A percentile compares a stretch with the other conserved stretches of the same genome.
Conservation (phyloP, 2,329 filamentous ascomycete genomes). For the Aspergillus texensis region DNA sequence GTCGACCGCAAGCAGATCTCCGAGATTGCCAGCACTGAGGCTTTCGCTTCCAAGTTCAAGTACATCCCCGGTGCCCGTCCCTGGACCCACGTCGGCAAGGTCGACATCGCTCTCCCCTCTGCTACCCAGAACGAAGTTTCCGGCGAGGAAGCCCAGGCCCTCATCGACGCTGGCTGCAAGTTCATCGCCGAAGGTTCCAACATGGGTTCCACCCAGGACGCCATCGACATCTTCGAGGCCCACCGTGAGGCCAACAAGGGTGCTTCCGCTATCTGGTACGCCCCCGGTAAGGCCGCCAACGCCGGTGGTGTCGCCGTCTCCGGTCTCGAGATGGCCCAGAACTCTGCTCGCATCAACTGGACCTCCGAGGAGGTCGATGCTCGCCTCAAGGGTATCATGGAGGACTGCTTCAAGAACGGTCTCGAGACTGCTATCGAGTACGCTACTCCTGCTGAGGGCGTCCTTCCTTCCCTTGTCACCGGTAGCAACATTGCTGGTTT, state of each 20-base stretch:
- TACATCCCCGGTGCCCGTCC: slow-evolving; percentile 87
- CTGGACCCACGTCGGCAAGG: slow-evolving; percentile 85
- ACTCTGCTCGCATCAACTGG: slow-evolving; percentile 85
- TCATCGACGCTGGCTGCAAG: slow-evolving; percentile 74
- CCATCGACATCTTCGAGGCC: slow-evolving; percentile 90
- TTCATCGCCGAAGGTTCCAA: slow-evolving; percentile 97
- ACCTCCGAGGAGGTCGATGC: slow-evolving; percentile 85
- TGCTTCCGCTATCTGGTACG: slow-evolving; percentile 82
- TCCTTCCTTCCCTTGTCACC: slow-evolving; percentile 86
- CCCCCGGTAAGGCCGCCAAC: slow-evolving; percentile 95
- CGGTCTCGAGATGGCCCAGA: slow-evolving; percentile 98
- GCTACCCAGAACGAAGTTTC: slow-evolving; percentile 98
- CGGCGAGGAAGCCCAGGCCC: slow-evolving; percentile 81
- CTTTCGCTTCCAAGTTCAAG: slow-evolving; percentile 69
- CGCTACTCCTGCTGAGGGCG: slow-evolving; percentile 74
- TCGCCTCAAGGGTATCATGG: slow-evolving; percentile 93
- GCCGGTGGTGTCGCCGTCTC: slow-evolving; percentile 96
- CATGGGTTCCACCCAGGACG: slow-evolving; percentile 97
- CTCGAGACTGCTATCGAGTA: slow-evolving; percentile 88
- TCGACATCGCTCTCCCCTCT: slow-evolving; percentile 89
- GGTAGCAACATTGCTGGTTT: slow-evolving; percentile 98
- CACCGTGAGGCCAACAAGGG: slow-evolving; percentile 68
- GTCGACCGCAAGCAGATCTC: slow-evolving; percentile 81
- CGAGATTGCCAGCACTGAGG: slow-evolving; percentile 62
- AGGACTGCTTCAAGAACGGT: slow-evolving; percentile 86